Conservation (phyloP, 352 stramenopile genomes). For the Globisporangium parvum region DNA sequence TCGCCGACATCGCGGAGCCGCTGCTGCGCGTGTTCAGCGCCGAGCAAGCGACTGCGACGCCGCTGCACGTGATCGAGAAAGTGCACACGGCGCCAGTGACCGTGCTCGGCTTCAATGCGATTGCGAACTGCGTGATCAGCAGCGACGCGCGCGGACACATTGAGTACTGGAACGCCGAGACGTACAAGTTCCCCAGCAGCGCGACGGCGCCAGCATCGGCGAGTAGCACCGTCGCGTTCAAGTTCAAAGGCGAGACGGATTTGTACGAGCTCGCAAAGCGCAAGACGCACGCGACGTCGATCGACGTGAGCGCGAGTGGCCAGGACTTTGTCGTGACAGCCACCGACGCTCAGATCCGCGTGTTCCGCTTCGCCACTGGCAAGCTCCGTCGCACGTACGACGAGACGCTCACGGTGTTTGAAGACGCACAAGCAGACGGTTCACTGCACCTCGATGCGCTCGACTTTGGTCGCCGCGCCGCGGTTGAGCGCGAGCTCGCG, state of each 20-base stretch:
- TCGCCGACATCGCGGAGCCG: slow-evolving; percentile 57
- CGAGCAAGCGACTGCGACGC: slow-evolving; percentile 46
- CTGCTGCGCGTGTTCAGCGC: slow-evolving; percentile 86
- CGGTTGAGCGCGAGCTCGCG: slow-evolving; percentile 79
- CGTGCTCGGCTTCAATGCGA: slow-evolving; percentile 80
- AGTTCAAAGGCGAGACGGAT: slow-evolving; percentile 96
- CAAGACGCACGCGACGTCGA: slow-evolving; percentile 78
- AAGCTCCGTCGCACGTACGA: slow-evolving; percentile 89
- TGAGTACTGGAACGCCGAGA: slow-evolving; percentile 91
- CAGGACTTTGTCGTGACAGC: slow-evolving; percentile 81
- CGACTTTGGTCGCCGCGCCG: slow-evolving; percentile 82
- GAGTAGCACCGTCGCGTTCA: slow-evolving; percentile 49
- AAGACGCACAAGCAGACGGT: slow-evolving; percentile 74
- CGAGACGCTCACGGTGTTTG: slow-evolving; percentile 86
- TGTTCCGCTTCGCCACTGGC: slow-evolving; percentile 84
- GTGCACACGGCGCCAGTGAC: slow-evolving; percentile 91
- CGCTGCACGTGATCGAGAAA: slow-evolving; percentile 61
- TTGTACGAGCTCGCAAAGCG: slow-evolving; percentile 94
- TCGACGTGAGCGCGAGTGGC: slow-evolving; percentile 67
- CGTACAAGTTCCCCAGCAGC: slow-evolving; percentile 39
- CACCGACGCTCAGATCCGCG: slow-evolving; percentile 86
- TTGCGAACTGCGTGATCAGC: slow-evolving; percentile 88
- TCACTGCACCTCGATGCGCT: slow-evolving; percentile 79
- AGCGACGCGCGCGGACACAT: slow-evolving; percentile 90
- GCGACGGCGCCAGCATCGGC: neutral